A percentile compares a stretch with the other conserved stretches of the same genome.
Evolutionary conservation across 2,329 filamentous ascomycete genomes (phyloP).

Genomic region (Aspergillus spinulosporus): DNA sequence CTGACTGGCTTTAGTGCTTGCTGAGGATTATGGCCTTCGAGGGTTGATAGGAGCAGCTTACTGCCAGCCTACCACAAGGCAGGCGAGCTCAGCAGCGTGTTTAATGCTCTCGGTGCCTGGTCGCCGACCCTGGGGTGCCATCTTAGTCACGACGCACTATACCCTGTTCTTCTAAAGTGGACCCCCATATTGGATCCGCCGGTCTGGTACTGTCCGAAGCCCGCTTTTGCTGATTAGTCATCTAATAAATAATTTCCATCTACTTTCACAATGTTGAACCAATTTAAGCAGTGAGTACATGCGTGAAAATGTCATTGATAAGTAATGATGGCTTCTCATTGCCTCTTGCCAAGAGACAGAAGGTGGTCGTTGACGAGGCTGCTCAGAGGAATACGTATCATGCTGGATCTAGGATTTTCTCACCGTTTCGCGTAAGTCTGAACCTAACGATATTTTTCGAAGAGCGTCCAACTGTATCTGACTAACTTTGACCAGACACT

Average conservation of each 20-base stretch:
- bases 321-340: conserved; percentile 55
- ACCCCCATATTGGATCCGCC: too few relatives aligned
- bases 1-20: too few relatives aligned
- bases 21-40: too few relatives aligned
- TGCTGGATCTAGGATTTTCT: conserved; percentile 77
- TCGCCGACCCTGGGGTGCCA: too few relatives aligned
- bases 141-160: too few relatives aligned
- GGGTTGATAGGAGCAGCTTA: too few relatives aligned
- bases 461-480: not conserved
- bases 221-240: not conserved
- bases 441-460: not conserved
- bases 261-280: not conserved
- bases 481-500: conserved; percentile 64
- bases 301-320: conserved; percentile 47
- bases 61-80: too few relatives aligned
- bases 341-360: conserved; percentile 75
- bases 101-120: too few relatives aligned
- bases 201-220: too few relatives aligned
- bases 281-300: not conserved
- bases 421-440: conserved; percentile 75
- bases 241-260: not conserved
- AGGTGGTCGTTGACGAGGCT: conserved; percentile 49
- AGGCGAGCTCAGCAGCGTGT: too few relatives aligned
- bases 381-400: conserved; percentile 43
- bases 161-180: too few relatives aligned